These are phyloP conservation scores for Paxillus ammoniavirescens DNA, from an alignment of 768 basidiomycete species.

Conservation along the genomic window DNA sequence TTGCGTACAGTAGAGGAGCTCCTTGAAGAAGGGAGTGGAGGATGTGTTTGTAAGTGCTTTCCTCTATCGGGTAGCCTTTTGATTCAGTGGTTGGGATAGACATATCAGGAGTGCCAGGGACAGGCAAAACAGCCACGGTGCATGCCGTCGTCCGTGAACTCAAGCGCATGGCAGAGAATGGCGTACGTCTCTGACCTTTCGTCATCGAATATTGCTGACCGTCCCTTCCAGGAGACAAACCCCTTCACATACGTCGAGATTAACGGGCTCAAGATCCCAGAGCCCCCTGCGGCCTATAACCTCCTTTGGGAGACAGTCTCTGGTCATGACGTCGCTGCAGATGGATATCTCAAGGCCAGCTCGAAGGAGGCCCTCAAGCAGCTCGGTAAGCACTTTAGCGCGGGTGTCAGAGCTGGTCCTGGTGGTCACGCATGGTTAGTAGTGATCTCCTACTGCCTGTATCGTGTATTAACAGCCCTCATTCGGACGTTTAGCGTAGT, in stretches of 20 bases:
- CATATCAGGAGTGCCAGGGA: slow-evolving; percentile 98
- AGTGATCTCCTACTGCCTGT: slow-evolving; percentile 23
- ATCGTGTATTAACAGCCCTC: neutral
- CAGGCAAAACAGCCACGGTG: slow-evolving; percentile 97
- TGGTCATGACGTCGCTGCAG: slow-evolving; percentile 63
- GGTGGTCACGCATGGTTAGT: slow-evolving; percentile 84
- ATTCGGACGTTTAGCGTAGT: slow-evolving; percentile 64
- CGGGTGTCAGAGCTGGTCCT: slow-evolving; percentile 63
- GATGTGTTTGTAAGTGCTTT: slow-evolving; percentile 79
- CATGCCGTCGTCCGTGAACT: slow-evolving; percentile 90
- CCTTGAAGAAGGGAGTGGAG: slow-evolving; percentile 90
- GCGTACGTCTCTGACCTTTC: slow-evolving; percentile 43
- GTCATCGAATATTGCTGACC: neutral
- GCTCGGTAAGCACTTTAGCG: slow-evolving; percentile 76
- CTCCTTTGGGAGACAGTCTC: slow-evolving; percentile 93
- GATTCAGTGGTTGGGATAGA: slow-evolving; percentile 45
- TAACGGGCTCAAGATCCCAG: slow-evolving; percentile 91
- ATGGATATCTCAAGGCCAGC: slow-evolving; percentile 64
- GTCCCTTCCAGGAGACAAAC: slow-evolving; percentile 68
- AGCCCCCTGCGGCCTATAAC: slow-evolving; percentile 89
- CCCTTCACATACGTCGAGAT: slow-evolving; percentile 98
- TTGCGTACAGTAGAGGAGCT: slow-evolving; percentile 77
- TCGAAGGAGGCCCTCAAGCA: slow-evolving; percentile 81
- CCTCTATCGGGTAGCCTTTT: neutral
- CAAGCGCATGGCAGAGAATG: slow-evolving; percentile 81